These are phyloP conservation scores for Amanita subjunquillea DNA, from an alignment of 768 basidiomycete genomes.

Conservation along the genomic window DNA sequence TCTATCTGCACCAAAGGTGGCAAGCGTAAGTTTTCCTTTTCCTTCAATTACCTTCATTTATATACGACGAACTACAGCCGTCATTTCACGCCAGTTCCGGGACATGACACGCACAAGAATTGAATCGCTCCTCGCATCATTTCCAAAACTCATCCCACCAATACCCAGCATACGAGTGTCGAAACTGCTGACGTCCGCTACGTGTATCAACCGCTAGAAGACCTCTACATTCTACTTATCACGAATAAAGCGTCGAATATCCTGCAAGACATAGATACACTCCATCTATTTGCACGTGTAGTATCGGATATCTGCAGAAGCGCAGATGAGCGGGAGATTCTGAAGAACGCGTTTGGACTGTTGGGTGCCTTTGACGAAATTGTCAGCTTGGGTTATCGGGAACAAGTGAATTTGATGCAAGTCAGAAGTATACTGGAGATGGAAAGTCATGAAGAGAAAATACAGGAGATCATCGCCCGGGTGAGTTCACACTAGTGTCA, in stretches of 20 bases:
- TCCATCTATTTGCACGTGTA: conserved; percentile 88
- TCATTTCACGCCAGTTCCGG: conserved; percentile 93
- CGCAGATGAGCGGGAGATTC: conserved; percentile 83
- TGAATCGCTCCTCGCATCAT: conserved; percentile 91
- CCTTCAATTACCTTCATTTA: background rate
- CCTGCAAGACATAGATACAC: conserved; percentile 93
- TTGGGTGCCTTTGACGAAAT: conserved; percentile 96
- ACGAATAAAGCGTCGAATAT: conserved; percentile 99
- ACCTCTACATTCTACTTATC: conserved; percentile 93
- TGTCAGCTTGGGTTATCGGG: conserved; percentile 80
- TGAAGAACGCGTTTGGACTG: conserved; percentile 86
- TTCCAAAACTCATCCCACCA: conserved; percentile 93
- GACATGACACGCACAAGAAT: conserved; percentile 88
- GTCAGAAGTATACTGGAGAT: conserved; percentile 74
- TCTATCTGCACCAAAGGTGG: conserved; percentile 94
- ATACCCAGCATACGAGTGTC: conserved; percentile 93
- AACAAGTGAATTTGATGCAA: conserved; percentile 70
- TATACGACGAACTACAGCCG: conserved; percentile 41
- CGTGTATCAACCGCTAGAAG: conserved; percentile 93
- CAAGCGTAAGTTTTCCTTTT: conserved; percentile 54
- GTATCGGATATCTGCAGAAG: conserved; percentile 86
- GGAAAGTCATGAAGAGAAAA: conserved; percentile 90
- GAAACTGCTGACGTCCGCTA: conserved; percentile 93
- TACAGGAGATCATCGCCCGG: conserved; percentile 95
- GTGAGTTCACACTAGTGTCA: conserved; percentile 30